Evolutionary conservation across 2,329 filamentous ascomycete genomes (phyloP).

Genomic region (Dothideomycetes sp.): DNA sequence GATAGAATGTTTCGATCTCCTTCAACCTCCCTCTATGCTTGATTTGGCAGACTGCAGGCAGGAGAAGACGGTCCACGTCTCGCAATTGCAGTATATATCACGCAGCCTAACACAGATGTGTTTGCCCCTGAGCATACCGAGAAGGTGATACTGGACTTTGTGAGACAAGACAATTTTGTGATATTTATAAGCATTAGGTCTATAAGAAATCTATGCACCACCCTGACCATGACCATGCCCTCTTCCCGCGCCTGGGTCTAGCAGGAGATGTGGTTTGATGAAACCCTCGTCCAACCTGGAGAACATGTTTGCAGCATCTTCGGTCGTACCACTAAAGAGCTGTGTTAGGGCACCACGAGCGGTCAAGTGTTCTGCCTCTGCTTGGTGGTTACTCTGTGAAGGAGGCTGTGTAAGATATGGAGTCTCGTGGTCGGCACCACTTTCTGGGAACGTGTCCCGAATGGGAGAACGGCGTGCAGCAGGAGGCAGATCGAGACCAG

Average conservation of each 20-base stretch:
- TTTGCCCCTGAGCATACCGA: too few relatives aligned
- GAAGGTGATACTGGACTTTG: too few relatives aligned
- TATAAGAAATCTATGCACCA: conserved; percentile 1
- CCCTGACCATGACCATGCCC: conserved; percentile 8
- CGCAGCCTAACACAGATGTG: too few relatives aligned
- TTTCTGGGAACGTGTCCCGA: conserved; percentile 15
- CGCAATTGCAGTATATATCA: too few relatives aligned
- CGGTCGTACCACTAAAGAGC: conserved; percentile 63
- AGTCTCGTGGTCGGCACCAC: conserved; percentile 12
- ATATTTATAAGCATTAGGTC: background rate
- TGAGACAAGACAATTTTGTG: background rate
- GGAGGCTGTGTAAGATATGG: conserved; percentile 1
- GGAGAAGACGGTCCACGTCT: too few relatives aligned
- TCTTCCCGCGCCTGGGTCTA: conserved; percentile 48
- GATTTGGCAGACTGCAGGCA: too few relatives aligned
- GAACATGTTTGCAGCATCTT: conserved; percentile 85
- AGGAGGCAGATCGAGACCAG: conserved; percentile 50
- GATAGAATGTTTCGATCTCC: too few relatives aligned
- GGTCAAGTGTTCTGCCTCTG: conserved; percentile 36
- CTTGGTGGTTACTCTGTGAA: conserved; percentile 12
- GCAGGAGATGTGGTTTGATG: conserved; percentile 80
- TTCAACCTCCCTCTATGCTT: too few relatives aligned
- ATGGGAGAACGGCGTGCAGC: conserved; percentile 37
- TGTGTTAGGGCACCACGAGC: conserved; percentile 69
- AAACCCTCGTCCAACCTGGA: conserved; percentile 90